These are phyloP conservation scores for Bruguiera sexangula DNA, from an alignment of 345 rosid species.

Conservation along the genomic window DNA sequence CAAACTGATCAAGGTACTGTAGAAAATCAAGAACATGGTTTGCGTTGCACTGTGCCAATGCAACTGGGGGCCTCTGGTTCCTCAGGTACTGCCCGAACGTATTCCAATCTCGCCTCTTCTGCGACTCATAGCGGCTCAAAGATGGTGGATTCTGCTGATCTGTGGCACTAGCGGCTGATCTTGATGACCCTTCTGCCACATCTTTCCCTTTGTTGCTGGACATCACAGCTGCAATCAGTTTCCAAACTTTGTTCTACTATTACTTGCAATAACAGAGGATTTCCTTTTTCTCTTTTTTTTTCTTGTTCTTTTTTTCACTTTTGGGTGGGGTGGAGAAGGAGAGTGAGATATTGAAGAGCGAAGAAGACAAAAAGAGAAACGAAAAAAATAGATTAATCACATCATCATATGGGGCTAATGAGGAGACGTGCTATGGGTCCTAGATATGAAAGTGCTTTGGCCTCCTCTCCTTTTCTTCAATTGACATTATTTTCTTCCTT, in stretches of 20 bases:
- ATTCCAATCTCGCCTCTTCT: conserved; percentile 82
- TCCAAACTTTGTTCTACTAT: not conserved
- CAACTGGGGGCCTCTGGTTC: conserved; percentile 79
- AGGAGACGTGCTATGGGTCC: conserved; percentile 43
- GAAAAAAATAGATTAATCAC: conserved; percentile 12
- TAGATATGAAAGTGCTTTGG: conserved; percentile 58
- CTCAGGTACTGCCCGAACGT: conserved; percentile 84
- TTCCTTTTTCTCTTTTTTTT: no score
- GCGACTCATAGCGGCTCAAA: conserved; percentile 76
- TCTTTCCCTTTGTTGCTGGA: conserved; percentile 57
- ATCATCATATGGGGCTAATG: conserved; percentile 31
- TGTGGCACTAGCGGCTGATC: not conserved
- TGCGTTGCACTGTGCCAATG: conserved; percentile 55
- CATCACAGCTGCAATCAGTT: not conserved
- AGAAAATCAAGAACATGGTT: conserved; percentile 80
- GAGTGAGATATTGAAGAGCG: conserved; percentile 5
- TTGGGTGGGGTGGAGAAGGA: not conserved
- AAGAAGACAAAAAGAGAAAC: conserved; percentile 2
- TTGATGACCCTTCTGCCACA: conserved; percentile 54
- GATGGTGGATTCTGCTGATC: conserved; percentile 33
- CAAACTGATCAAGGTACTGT: conserved; percentile 75
- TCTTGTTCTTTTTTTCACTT: not conserved
- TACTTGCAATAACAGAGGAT: not conserved
- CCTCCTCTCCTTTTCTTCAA: conserved; percentile 42
- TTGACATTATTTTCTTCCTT: conserved; percentile 48